Evolutionary conservation across 306 rosid genomes (phyloP).

Genomic region (Prunus kanzakura): DNA sequence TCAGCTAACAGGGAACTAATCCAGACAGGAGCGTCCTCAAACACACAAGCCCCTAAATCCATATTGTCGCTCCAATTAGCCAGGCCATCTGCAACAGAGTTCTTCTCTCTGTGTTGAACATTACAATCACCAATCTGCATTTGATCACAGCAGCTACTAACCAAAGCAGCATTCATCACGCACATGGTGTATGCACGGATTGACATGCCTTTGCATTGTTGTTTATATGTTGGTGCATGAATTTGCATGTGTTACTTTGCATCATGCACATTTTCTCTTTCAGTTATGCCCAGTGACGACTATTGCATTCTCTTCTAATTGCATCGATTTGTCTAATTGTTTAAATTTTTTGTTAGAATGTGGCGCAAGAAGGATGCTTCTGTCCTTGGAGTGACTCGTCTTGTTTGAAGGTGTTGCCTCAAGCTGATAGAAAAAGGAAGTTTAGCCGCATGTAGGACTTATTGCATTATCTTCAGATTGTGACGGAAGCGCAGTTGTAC

Average conservation of each 20-base stretch:
- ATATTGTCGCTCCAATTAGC: too few relatives aligned
- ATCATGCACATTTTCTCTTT: neutral
- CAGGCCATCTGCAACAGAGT: too few relatives aligned
- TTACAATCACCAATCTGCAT: too few relatives aligned
- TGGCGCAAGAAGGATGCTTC: slow-evolving; percentile 38
- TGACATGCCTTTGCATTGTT: neutral
- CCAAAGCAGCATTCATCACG: too few relatives aligned
- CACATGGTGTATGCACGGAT: neutral
- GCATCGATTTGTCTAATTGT: slow-evolving; percentile 16
- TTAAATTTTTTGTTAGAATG: slow-evolving; percentile 38
- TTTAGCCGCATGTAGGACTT: neutral
- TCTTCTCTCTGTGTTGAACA: too few relatives aligned
- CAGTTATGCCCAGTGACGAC: neutral
- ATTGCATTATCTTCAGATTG: neutral
- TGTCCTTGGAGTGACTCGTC: slow-evolving; percentile 60
- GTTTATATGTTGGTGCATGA: neutral
- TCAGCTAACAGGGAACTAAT: too few relatives aligned
- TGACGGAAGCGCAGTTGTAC: neutral
- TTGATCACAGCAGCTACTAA: too few relatives aligned
- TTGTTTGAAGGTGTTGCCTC: slow-evolving; percentile 31
- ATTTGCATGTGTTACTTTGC: neutral
- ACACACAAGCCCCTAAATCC: too few relatives aligned
- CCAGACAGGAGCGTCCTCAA: too few relatives aligned
- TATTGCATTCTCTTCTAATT: neutral
- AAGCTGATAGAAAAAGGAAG: neutral